phyloP scores from a whole-genome alignment of 305 asterid species.

The Petunia hybrid region DNA sequence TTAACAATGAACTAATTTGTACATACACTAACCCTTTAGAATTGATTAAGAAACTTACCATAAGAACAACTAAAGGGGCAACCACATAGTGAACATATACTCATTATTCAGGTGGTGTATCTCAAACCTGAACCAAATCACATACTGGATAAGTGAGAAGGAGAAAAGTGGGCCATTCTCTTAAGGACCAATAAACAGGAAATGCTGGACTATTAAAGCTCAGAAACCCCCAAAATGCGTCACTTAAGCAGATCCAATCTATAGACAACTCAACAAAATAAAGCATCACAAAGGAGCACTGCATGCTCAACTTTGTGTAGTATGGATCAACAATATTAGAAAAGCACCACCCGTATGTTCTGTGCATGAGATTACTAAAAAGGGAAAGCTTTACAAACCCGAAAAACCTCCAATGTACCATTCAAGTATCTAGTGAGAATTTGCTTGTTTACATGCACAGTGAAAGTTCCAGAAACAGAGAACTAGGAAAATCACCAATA shows the following conservation, averaged over 20 bases:
- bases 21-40: neutral
- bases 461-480: neutral
- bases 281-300: neutral
- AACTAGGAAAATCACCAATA: constrained; percentile 1
- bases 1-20: neutral
- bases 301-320: neutral
- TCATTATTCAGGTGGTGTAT: neutral
- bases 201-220: neutral
- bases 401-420: neutral
- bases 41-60: neutral
- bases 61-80: neutral
- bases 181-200: neutral
- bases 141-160: neutral
- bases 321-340: neutral
- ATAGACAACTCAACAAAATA: neutral
- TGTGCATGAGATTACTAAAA: neutral
- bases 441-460: constrained; percentile 14
- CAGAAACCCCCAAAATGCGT: neutral
- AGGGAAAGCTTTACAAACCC: neutral
- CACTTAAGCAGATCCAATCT: neutral
- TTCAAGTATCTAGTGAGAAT: constrained; percentile 13
- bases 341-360: neutral
- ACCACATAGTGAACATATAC: neutral
- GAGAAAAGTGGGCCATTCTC: neutral
- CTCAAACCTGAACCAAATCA: neutral